phyloP scores from a whole-genome alignment of 169 alveolate species.

The Eimeria maxima region DNA sequence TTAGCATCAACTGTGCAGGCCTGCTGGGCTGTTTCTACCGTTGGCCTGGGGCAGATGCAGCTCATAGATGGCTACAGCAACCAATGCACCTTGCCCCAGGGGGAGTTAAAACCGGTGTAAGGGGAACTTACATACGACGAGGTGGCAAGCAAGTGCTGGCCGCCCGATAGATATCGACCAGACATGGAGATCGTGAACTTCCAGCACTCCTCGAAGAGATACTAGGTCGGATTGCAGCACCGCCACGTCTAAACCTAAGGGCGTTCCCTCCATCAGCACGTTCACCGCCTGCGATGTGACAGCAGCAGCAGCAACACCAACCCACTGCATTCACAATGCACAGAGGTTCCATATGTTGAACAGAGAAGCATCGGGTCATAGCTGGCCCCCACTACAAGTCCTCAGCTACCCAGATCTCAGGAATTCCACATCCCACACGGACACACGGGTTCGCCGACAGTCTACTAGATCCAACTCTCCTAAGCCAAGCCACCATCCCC shows the following conservation, averaged over 20 bases:
- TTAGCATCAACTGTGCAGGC: background rate
- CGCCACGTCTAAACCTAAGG: constrained; percentile 92
- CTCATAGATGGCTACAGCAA: background rate
- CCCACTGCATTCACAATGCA: background rate
- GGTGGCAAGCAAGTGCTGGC: constrained; percentile 95
- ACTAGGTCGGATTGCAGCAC: constrained; percentile 90
- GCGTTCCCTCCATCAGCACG: constrained; percentile 98
- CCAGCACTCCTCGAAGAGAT: constrained; percentile 93
- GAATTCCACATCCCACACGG: background rate
- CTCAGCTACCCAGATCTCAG: background rate
- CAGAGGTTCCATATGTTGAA: background rate
- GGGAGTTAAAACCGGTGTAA: background rate
- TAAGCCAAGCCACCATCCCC: background rate
- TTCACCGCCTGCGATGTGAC: constrained; percentile 84
- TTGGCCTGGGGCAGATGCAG: background rate
- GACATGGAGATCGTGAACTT: constrained; percentile 98
- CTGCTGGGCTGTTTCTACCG: background rate
- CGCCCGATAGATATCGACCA: constrained; percentile 97
- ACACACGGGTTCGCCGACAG: background rate
- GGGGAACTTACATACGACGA: constrained; percentile 90
- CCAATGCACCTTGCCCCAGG: background rate
- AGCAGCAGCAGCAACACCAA: background rate
- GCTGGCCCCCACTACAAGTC: background rate
- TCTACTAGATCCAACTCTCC: background rate
- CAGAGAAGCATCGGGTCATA: background rate